Conservation (phyloP, 2,329 filamentous ascomycete species). For the Verticillium tricorpus region DNA sequence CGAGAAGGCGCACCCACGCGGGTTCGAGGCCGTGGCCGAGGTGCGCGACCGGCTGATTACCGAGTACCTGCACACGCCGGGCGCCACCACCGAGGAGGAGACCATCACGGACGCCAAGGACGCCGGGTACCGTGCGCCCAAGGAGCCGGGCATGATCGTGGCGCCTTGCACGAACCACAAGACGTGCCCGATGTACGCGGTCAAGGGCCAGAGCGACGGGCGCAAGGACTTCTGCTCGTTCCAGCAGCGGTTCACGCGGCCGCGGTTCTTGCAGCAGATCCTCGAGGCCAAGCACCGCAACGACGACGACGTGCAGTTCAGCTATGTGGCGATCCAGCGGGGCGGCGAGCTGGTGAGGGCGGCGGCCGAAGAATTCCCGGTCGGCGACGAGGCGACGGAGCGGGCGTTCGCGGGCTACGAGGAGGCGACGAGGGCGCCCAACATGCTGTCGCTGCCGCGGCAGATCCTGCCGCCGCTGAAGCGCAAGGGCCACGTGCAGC, state of each 20-base stretch:
- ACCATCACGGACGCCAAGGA: slow-evolving; percentile 35
- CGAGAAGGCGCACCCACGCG: slow-evolving; percentile 86
- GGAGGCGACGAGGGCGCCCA: slow-evolving; percentile 30
- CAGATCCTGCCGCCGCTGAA: slow-evolving; percentile 79
- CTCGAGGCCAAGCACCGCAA: slow-evolving; percentile 66
- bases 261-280: slow-evolving; percentile 74
- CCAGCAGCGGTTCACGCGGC: slow-evolving; percentile 80
- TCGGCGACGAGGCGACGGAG: slow-evolving; percentile 55
- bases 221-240: slow-evolving; percentile 92
- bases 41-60: slow-evolving; percentile 76
- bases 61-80: slow-evolving; percentile 65
- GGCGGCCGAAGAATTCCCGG: slow-evolving; percentile 20
- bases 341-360: slow-evolving; percentile 41
- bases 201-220: slow-evolving; percentile 63
- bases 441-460: slow-evolving; percentile 71
- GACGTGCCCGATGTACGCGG: slow-evolving; percentile 82
- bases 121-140: slow-evolving; percentile 33
- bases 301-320: slow-evolving; percentile 87
- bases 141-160: slow-evolving; percentile 60
- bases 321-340: slow-evolving; percentile 80
- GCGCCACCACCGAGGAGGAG: slow-evolving; percentile 29
- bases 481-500: slow-evolving; percentile 77
- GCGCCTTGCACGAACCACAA: slow-evolving; percentile 85
- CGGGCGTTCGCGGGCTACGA: slow-evolving; percentile 72
- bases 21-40: slow-evolving; percentile 87